Evolutionary conservation across 2,329 filamentous ascomycete species (phyloP), one percentile per base, ranked within the genome.

Genomic region (Ceratocystis variospora): DNA sequence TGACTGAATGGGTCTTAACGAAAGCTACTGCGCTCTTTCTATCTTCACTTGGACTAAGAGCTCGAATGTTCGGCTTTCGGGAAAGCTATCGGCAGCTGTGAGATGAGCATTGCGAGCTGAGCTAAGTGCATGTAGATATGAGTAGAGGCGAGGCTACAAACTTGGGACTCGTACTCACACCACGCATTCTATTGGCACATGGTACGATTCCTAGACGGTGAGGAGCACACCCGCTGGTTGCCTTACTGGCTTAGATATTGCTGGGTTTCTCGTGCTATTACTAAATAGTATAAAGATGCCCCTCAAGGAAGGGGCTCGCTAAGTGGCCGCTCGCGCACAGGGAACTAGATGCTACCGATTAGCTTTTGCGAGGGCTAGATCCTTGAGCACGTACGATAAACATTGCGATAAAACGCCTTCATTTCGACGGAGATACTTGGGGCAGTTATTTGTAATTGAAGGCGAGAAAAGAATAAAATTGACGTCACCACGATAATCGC

Each of bases 121-220:
- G 28, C n/a, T 19, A 6, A 17, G 53, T 37, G 7, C 12, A 10
- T 37, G 33, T 37, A 37, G 10, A 12, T 3, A 37, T 37, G 33
- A 37, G 8, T 37, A 37, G 33, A 37, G 8, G 33, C 33, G 17
- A 33, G 28, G 17, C 15, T 59, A 8, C 25, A 33, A 31, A 33
- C 53, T 8, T 17, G 28, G n/a, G 22, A 17, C 28, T 33, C 53
- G 28, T 59, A 59, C 53, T 17, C 28, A 59, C 25, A 59, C n/a
- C 53, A 59, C n/a, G 53, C 33, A 59, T 59, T 19, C 53, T n/a
- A 22, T 25, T 59, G 53, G 22, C 53, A n/a, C n/a, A 59, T 59
- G 53, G n/a, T 59, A 59, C 53, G 53, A 33, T 33, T 59, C 28
- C 28, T 17, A 59, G 28, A 33, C 15, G 28, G 5, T 12, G 22